Percentiles rank a stretch among this genome's conserved stretches.
These are phyloP conservation scores for Pestalotiopsis fici DNA, from an alignment of 2,329 filamentous ascomycete species.

Conservation along the genomic window DNA sequence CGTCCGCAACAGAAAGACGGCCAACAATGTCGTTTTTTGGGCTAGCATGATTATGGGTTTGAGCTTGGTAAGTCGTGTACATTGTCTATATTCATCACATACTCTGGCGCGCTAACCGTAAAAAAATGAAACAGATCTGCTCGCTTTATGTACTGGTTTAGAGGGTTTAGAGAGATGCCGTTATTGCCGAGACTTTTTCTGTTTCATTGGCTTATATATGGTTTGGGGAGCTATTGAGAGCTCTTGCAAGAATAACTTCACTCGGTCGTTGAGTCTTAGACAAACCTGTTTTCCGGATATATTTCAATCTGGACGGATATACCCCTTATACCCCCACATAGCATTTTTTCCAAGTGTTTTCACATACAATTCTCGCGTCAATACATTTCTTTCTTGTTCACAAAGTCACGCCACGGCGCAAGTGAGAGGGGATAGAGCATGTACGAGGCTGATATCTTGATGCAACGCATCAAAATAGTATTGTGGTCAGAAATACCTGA, in stretches of 20 bases:
- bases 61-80: constrained; percentile 63
- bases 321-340: background rate
- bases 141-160: constrained; percentile 60
- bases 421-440: background rate
- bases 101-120: constrained; percentile 4
- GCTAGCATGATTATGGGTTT: constrained; percentile 86
- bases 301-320: background rate
- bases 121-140: constrained; percentile 48
- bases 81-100: background rate
- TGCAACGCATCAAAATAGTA: background rate
- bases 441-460: background rate
- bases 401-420: background rate
- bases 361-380: background rate
- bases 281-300: background rate
- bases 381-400: background rate
- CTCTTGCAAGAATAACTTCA: background rate
- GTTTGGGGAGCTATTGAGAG: background rate
- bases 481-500: background rate
- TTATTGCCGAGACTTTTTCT: background rate
- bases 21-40: constrained; percentile 93
- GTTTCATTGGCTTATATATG: background rate
- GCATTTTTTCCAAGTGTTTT: background rate
- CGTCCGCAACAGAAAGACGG: constrained; percentile 71
- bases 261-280: background rate
- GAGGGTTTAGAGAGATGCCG: background rate